Percentiles rank a stretch among this genome's conserved stretches.
phyloP scores from a whole-genome alignment of 2,329 filamentous ascomycete species.

The Mollisiaceae sp. region DNA sequence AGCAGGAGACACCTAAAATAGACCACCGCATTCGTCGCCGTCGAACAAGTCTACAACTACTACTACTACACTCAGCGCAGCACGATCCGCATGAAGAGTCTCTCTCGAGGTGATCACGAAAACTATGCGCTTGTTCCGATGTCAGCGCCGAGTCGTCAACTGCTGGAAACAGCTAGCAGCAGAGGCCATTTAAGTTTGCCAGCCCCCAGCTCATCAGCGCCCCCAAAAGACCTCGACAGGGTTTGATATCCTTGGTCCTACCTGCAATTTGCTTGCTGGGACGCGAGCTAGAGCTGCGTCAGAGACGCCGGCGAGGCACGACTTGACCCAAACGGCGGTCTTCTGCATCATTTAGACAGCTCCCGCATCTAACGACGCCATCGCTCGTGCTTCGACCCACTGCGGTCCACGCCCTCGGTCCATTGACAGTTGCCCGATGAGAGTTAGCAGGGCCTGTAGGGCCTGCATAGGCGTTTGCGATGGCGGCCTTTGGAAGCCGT shows the following conservation, averaged over 20 bases:
- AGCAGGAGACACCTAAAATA: constrained; percentile 24
- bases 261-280: constrained; percentile 18
- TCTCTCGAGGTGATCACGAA: constrained; percentile 17
- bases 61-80: neutral
- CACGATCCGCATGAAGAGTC: constrained; percentile 20
- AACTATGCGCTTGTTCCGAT: constrained; percentile 35
- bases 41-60: neutral
- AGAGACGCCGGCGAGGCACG: constrained; percentile 17
- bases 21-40: constrained; percentile 12
- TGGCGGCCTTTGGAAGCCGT: neutral
- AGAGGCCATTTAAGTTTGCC: constrained; percentile 19
- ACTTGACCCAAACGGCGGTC: constrained; percentile 20
- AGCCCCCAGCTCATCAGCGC: constrained; percentile 6
- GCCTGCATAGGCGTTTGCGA: neutral
- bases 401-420: constrained; percentile 22
- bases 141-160: constrained; percentile 1
- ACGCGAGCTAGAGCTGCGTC: constrained; percentile 8
- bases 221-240: constrained; percentile 24
- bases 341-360: constrained; percentile 9
- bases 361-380: constrained; percentile 29
- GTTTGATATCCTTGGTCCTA: constrained; percentile 20
- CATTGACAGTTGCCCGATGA: constrained; percentile 26
- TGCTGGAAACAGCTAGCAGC: constrained; percentile 20
- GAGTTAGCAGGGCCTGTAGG: constrained; percentile 8
- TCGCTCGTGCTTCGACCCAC: constrained; percentile 24